Evolutionary conservation across 164 flowering plant genomes (phyloP), one percentile per base, ranked within the genome.

Genomic region (Platanus orientalis): DNA sequence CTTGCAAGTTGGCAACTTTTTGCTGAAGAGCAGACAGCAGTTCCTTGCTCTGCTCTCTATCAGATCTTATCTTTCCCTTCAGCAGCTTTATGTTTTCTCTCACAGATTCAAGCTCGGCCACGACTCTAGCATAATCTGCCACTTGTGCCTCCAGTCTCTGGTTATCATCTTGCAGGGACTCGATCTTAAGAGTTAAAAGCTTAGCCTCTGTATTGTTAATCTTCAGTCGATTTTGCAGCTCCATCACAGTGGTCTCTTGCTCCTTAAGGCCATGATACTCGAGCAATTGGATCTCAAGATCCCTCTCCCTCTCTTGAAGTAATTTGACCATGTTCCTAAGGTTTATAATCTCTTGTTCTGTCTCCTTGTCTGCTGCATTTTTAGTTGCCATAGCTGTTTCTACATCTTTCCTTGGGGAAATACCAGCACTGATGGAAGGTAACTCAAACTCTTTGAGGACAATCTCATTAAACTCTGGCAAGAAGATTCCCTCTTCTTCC

Each of bases 251-350:
- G 12, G 76, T 73, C 72, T 91, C 89, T 69, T 89, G 93, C 73
- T 89, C 97, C 68, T 86, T 85, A 20, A 92, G 85, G 52, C 97
- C 97, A 72, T 84, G 85, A 71, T 84, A 90, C 79, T 94, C 97
- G 1, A 94, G 83, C 75, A 94, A 60, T 47, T 88, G 88, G 9
- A 75, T 66, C 79, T 94, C 94, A 42, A 88, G 85, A 56, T 56
- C 67, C 60, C 76, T 79, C 80, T 89, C 99, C 74, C 89, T 81
- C 69, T 94, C 99, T 52, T 70, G 67, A 13, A 91, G 93, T 48
- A 49, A 59, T 75, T 62, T 68, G 13, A 88, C 83, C 73, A 69
- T 76, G 72, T 65, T 75, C 49, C 71, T 76, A 39, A 91, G 78
- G 28, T 67, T 76, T 29, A 29, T 64, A 29, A 88, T 74, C 78